These are phyloP conservation scores for Pseudozyma sp. DNA, from an alignment of 1,284 basidiomycete genomes.

Conservation along the genomic window DNA sequence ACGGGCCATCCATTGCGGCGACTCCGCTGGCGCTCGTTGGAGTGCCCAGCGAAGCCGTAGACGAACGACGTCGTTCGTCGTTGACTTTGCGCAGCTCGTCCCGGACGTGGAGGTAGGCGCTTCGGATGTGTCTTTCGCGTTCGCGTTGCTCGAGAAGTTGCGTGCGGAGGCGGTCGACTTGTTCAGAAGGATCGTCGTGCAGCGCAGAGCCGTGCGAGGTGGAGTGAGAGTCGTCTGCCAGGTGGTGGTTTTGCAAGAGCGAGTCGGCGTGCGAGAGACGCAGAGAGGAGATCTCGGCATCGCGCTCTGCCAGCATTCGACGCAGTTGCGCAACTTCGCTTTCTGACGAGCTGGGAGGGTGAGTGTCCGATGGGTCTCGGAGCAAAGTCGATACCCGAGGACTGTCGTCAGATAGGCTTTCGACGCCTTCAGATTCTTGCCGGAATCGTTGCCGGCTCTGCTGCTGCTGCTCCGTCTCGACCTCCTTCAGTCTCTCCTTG, in stretches of 20 bases:
- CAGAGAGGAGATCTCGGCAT: conserved; percentile 34
- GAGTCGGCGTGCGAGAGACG: conserved; percentile 38
- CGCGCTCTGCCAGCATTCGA: conserved; percentile 27
- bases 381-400: no score
- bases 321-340: conserved; percentile 20
- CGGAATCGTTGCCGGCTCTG: not conserved
- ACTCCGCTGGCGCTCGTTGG: not conserved
- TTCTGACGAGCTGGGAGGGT: conserved; percentile 2
- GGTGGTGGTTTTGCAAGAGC: conserved; percentile 11
- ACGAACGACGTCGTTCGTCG: conserved; percentile 36
- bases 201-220: no score
- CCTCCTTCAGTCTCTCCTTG: conserved; percentile 34
- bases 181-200: no score
- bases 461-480: conserved; percentile 18
- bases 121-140: conserved; percentile 56
- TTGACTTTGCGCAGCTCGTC: conserved; percentile 58
- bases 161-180: conserved; percentile 25
- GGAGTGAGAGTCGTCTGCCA: no score
- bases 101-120: conserved; percentile 55
- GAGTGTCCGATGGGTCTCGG: no score
- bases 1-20: not conserved
- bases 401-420: not conserved
- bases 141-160: conserved; percentile 48
- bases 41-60: not conserved
- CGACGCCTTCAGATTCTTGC: not conserved